Conservation (phyloP, 2,329 filamentous ascomycete species). For the Sphaerostilbella broomeana region DNA sequence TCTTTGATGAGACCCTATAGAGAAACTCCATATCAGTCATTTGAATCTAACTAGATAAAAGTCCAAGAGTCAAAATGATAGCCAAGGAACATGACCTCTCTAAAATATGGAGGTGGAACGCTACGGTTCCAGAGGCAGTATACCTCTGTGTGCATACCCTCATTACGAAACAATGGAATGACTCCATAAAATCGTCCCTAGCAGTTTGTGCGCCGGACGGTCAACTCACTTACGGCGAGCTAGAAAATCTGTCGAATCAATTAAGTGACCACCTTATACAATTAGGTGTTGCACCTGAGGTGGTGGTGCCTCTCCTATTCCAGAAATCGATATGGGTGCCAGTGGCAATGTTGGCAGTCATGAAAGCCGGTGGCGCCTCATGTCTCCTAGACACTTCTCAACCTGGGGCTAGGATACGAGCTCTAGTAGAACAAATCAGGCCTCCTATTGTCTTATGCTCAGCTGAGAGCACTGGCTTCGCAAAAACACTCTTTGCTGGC, state of each 20-base stretch:
- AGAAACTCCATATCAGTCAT: too few species aligned
- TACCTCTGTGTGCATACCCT: constrained; percentile 34
- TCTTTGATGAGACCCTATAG: too few species aligned
- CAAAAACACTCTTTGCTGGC: neutral
- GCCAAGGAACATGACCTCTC: constrained; percentile 6
- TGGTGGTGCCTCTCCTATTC: constrained; percentile 5
- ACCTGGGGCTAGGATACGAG: constrained; percentile 9
- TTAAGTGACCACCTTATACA: constrained; percentile 10
- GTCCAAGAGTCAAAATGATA: too few species aligned
- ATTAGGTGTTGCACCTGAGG: constrained; percentile 2
- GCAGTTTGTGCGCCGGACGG: constrained; percentile 41
- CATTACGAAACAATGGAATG: constrained; percentile 22
- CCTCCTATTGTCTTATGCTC: constrained; percentile 12
- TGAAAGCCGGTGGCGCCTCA: constrained; percentile 5
- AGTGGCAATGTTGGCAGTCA: constrained; percentile 7
- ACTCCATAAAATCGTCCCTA: constrained; percentile 10
- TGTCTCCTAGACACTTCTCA: constrained; percentile 3
- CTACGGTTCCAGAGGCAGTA: constrained; percentile 12
- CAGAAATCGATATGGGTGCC: constrained; percentile 3
- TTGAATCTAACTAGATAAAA: too few species aligned
- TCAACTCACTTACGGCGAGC: constrained; percentile 15
- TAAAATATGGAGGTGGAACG: constrained; percentile 15
- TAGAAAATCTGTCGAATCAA: constrained; percentile 9
- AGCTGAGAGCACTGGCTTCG: neutral
- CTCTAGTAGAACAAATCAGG: constrained; percentile 6